Base-by-base conservation (phyloP, 2,329 filamentous ascomycete species). In the Alternaria sp. region DNA sequence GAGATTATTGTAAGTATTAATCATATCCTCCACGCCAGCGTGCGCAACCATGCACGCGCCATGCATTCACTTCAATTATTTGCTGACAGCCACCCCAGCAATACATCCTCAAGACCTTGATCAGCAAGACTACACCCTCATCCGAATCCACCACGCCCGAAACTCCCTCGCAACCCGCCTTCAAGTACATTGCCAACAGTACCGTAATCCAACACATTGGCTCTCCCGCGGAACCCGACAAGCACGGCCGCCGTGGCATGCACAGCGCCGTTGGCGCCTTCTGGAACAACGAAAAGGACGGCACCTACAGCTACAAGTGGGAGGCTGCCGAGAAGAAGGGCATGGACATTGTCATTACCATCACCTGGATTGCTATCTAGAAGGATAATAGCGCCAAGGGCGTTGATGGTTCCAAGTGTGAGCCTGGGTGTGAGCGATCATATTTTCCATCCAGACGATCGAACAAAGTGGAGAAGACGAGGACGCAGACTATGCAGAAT, bases 121-220 rank as follows among this genome's bases (percentile, higher is more conserved):
- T 94, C 78, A 88, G 89, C 67, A 90, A 93, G 76, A 88, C 89
- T 50, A 87, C 85, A 17, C 84, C 86, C 17, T 77, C 83, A 46
- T 80, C 83, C 61, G 81, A 83, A 60, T 39, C 60, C 41, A 26
- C 54, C 14, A 50, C 34, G 31, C 41, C 56, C 23, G 54, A 52
- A 31, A 54, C 65, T 4, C 40, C 54, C 44, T 79, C 83, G 28
- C 81, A 86, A 26, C 89, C 91, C 5, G 79, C 82, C 14, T 97
- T 89, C 86, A 98, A 98, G 80, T 98, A 94, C 81, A 92, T 93
- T 69, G 93, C 96, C 81, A 98, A 97, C 85, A 96, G 92, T 83
- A 98, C 94, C 67, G 97, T 98, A 75, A 96, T 98, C 69, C 94
- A 99, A 83, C 94, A 98, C 82, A 84, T 94, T 33, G 71, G 70